These are phyloP conservation scores for Phialemoniopsis sp. DNA, from an alignment of 2,329 filamentous ascomycete species.

Conservation along the genomic window DNA sequence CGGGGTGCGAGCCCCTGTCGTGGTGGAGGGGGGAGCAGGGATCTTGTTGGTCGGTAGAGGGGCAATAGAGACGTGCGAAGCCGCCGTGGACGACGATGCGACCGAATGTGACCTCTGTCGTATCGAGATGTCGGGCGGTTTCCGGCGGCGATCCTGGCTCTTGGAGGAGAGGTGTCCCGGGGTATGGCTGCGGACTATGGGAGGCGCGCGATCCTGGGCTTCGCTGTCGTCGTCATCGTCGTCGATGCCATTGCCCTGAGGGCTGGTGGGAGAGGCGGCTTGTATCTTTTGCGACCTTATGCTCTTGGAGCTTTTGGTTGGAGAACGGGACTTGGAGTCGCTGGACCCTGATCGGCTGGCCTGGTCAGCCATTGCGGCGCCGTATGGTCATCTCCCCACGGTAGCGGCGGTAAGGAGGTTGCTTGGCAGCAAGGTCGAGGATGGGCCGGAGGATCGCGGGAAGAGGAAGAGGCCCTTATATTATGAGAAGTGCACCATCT, in stretches of 20 bases:
- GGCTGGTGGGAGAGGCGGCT: constrained; percentile 22
- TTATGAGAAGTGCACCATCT: too few relatives aligned
- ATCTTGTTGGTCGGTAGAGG: constrained; percentile 7
- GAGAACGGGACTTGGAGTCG: constrained; percentile 24
- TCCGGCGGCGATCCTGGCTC: constrained; percentile 47
- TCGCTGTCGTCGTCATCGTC: constrained; percentile 21
- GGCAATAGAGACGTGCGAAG: constrained; percentile 5
- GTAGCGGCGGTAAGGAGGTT: constrained; percentile 5
- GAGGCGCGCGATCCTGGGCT: constrained; percentile 25
- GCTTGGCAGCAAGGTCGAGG: too few relatives aligned
- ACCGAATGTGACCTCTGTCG: constrained; percentile 52
- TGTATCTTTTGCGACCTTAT: constrained; percentile 50
- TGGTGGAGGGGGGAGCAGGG: constrained; percentile 5
- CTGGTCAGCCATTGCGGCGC: constrained; percentile 37
- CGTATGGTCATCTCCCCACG: constrained; percentile 18
- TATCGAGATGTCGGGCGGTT: constrained; percentile 46
- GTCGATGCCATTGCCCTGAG: constrained; percentile 18
- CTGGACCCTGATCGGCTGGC: constrained; percentile 15
- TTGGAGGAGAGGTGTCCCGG: constrained; percentile 58
- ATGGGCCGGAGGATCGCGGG: too few relatives aligned
- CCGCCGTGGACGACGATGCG: constrained; percentile 20
- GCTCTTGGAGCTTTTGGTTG: constrained; percentile 37
- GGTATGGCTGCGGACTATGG: constrained; percentile 53
- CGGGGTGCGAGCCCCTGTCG: constrained; percentile 4
- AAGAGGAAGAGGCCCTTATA: too few relatives aligned